Evolutionary conservation across 1,284 basidiomycete genomes (phyloP).

Genomic region (Apiotrichum akiyoshidainum): DNA sequence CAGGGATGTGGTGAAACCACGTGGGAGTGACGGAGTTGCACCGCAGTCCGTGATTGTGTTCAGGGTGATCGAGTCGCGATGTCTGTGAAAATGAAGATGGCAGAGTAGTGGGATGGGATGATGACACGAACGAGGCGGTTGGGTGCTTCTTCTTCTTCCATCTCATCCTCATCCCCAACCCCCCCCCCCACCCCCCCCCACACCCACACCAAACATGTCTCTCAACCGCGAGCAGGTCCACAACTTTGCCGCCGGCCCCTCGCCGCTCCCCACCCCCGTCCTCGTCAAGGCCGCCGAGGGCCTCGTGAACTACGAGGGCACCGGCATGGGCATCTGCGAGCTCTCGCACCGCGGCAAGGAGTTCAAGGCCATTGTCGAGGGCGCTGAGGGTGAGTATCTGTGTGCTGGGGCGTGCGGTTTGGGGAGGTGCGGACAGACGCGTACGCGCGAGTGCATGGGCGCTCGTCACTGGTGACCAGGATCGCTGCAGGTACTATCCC

Average conservation of each 20-base stretch:
- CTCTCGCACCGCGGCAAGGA: constrained; percentile 88
- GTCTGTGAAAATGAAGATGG: too few relatives aligned
- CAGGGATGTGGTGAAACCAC: too few relatives aligned
- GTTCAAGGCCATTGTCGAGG: constrained; percentile 68
- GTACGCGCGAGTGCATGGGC: too few relatives aligned
- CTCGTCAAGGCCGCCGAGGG: constrained; percentile 70
- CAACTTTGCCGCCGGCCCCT: constrained; percentile 91
- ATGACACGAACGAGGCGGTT: too few relatives aligned
- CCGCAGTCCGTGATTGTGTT: too few relatives aligned
- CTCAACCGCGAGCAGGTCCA: constrained; percentile 56
- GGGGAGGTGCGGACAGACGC: not conserved
- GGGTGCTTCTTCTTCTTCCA: too few relatives aligned
- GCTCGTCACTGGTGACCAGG: too few relatives aligned
- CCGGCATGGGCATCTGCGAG: constrained; percentile 90
- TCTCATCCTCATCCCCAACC: not conserved
- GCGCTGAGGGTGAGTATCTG: constrained; percentile 57
- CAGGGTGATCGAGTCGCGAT: too few relatives aligned
- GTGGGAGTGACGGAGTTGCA: too few relatives aligned
- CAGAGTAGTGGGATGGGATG: too few relatives aligned
- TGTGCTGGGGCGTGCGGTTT: not conserved
- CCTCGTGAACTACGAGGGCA: constrained; percentile 78
- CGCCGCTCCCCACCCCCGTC: constrained; percentile 75
- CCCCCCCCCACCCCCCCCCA: too few relatives aligned
- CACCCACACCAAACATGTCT: constrained; percentile 6
- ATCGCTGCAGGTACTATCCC: too few relatives aligned